A percentile compares a stretch with the other conserved stretches of the same genome.
Evolutionary conservation across 768 basidiomycete genomes (phyloP).

Genomic region (Neoboletus subvelutipes): DNA sequence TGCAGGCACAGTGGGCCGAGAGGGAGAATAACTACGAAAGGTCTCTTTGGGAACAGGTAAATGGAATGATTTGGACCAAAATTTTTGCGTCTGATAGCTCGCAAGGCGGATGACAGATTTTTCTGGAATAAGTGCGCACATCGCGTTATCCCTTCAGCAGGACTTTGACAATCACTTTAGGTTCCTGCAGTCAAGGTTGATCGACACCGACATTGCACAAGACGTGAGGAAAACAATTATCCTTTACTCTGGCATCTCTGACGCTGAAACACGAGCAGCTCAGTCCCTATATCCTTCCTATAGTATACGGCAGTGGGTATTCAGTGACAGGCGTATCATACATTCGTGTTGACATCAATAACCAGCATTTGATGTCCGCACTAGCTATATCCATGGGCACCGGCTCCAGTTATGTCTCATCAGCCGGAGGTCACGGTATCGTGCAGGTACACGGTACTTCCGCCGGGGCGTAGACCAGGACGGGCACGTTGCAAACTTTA

Average conservation of each 20-base stretch:
- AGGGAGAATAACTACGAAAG: constrained; percentile 50
- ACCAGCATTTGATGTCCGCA: constrained; percentile 83
- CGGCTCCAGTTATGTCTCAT: constrained; percentile 84
- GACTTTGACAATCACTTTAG: constrained; percentile 25
- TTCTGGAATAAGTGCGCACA: constrained; percentile 84
- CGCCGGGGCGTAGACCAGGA: constrained; percentile 86
- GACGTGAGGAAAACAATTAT: constrained; percentile 50
- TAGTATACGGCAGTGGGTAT: constrained; percentile 90
- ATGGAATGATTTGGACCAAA: constrained; percentile 24
- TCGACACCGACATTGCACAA: constrained; percentile 53
- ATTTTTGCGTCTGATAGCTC: constrained; percentile 10
- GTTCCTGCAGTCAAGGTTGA: constrained; percentile 60
- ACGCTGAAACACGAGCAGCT: constrained; percentile 49
- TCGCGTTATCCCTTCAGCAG: neutral
- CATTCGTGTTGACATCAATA: constrained; percentile 4
- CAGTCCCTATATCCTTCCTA: constrained; percentile 84
- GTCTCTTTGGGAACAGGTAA: constrained; percentile 76
- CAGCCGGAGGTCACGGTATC: constrained; percentile 89
- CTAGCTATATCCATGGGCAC: constrained; percentile 70
- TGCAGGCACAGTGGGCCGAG: constrained; percentile 78
- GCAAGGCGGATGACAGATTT: constrained; percentile 89
- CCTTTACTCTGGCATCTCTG: constrained; percentile 1
- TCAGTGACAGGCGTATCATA: neutral
- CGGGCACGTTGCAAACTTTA: constrained; percentile 95
- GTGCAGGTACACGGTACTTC: constrained; percentile 97